These are phyloP conservation scores for Coemansia sp. DNA, from an alignment of 192 early-diverging fungal species.

Conservation along the genomic window DNA sequence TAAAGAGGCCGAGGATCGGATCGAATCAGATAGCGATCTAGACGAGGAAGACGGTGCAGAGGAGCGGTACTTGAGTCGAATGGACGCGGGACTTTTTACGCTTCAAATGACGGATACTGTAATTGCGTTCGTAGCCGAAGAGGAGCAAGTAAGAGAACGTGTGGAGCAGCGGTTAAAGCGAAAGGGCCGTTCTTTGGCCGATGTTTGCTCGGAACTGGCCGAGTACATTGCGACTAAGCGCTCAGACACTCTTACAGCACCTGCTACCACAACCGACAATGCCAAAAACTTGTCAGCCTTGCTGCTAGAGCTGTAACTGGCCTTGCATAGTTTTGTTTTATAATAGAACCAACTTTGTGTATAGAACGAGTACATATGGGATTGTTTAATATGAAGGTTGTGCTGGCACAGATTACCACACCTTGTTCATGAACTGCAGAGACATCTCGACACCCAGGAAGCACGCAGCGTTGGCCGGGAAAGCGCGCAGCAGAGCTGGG, in stretches of 20 bases:
- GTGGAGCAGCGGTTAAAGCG: slow-evolving; percentile 31
- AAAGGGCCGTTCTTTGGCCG: slow-evolving; percentile 24
- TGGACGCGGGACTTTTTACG: slow-evolving; percentile 82
- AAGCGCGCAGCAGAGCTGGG: slow-evolving; percentile 77
- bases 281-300: neutral
- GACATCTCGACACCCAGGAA: slow-evolving; percentile 65
- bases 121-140: slow-evolving; percentile 64
- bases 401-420: slow-evolving; percentile 23
- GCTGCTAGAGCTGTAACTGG: neutral
- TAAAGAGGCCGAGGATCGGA: slow-evolving; percentile 54
- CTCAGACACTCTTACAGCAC: slow-evolving; percentile 5
- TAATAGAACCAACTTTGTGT: neutral
- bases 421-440: slow-evolving; percentile 48
- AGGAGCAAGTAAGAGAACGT: slow-evolving; percentile 20
- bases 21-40: slow-evolving; percentile 54
- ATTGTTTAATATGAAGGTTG: neutral
- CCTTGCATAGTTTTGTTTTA: neutral
- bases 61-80: slow-evolving; percentile 64
- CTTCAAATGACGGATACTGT: slow-evolving; percentile 72
- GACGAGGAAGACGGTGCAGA: slow-evolving; percentile 56
- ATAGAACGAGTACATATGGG: neutral
- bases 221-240: slow-evolving; percentile 26
- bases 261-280: neutral
- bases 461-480: slow-evolving; percentile 83
- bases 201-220: slow-evolving; percentile 25